phyloP scores from a whole-genome alignment of 352 stramenopile species.

The Plasmopara viticola region DNA sequence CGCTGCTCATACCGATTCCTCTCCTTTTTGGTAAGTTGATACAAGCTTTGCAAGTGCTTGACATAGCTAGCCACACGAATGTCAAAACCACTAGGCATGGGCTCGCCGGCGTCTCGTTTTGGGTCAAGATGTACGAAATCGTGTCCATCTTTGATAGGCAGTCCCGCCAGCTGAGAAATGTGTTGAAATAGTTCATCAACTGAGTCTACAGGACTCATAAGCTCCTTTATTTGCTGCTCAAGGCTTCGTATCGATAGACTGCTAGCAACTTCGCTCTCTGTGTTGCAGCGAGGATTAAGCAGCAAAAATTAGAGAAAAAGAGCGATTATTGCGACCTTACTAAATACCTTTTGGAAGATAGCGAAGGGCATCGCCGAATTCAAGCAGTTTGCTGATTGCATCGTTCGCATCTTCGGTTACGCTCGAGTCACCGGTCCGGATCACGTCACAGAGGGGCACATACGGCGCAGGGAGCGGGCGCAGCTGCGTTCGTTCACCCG shows the following conservation, averaged over 20 bases:
- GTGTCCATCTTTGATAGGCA: conserved; percentile 16
- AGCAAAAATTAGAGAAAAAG: not conserved
- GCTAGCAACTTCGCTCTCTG: conserved; percentile 37
- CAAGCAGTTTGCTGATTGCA: conserved; percentile 58
- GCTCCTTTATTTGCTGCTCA: conserved; percentile 65
- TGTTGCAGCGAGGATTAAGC: not conserved
- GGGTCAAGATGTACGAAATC: conserved; percentile 8
- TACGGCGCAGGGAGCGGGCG: conserved; percentile 39
- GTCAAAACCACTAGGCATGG: conserved; percentile 50
- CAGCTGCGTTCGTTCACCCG: conserved; percentile 14
- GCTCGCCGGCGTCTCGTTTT: conserved; percentile 15
- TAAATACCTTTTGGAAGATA: conserved; percentile 50
- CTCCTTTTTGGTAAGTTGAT: conserved; percentile 76
- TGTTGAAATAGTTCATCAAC: conserved; percentile 77
- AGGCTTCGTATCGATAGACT: conserved; percentile 20
- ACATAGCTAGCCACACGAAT: conserved; percentile 64
- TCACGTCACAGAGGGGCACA: conserved; percentile 48
- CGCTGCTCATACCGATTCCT: conserved; percentile 75
- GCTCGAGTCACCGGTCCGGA: conserved; percentile 43
- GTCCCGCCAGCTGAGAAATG: conserved; percentile 55
- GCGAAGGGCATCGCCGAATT: conserved; percentile 46
- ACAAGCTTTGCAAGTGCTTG: conserved; percentile 61
- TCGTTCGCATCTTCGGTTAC: conserved; percentile 56
- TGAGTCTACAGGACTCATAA: conserved; percentile 71
- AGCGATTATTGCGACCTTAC: not conserved